Conservation (phyloP, 371 early-diverging fungal genomes). For the Smittium culicis region DNA sequence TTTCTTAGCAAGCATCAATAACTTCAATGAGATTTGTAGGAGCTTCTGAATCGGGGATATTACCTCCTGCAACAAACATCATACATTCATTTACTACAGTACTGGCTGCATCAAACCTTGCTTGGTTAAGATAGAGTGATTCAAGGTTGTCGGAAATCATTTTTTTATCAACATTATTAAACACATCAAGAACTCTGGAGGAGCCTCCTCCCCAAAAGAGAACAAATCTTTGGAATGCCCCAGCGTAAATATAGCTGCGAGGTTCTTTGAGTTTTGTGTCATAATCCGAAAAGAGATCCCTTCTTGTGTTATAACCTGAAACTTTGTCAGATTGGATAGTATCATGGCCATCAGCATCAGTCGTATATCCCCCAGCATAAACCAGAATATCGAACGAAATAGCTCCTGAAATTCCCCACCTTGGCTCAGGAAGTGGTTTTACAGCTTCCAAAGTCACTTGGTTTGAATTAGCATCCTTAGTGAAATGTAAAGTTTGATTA, state of each 20-base stretch:
- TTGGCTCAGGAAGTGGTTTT: conserved; percentile 20
- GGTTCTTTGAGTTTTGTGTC: background rate
- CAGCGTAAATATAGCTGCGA: background rate
- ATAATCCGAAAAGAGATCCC: background rate
- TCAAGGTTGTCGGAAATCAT: conserved; percentile 14
- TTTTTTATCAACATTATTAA: conserved; percentile 16
- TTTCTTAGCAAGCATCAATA: conserved; percentile 26
- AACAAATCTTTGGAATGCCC: conserved; percentile 16
- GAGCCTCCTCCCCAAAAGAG: conserved; percentile 21
- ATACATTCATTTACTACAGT: conserved; percentile 20
- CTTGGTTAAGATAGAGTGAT: conserved; percentile 18
- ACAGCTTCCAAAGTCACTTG: background rate
- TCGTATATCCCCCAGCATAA: conserved; percentile 25
- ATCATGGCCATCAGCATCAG: conserved; percentile 11
- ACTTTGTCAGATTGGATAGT: background rate
- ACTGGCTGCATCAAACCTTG: conserved; percentile 20
- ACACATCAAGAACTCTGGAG: conserved; percentile 24
- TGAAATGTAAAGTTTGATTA: conserved; percentile 22
- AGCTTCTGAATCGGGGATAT: conserved; percentile 20
- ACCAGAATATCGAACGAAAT: conserved; percentile 26
- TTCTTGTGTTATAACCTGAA: background rate
- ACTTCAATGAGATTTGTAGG: conserved; percentile 27
- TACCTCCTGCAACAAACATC: conserved; percentile 26
- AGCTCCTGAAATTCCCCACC: conserved; percentile 28
- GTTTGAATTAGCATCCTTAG: background rate